Base-by-base conservation (phyloP, 345 rosid species). In the Gossypium arboreum region DNA sequence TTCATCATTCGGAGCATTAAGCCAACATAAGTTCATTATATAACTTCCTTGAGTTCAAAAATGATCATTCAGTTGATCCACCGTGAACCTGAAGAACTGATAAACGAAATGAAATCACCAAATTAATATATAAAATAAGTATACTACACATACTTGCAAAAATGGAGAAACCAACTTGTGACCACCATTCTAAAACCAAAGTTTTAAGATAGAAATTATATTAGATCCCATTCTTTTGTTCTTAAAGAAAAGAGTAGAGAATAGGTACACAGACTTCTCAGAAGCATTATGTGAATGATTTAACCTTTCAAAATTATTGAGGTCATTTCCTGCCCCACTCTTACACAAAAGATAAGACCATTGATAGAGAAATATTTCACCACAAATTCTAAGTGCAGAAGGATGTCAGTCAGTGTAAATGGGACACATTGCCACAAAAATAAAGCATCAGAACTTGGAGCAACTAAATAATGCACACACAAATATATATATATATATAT, bases 61-160 rank as follows among this genome's bases (percentile, higher is more conserved):
- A 17, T 9, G 27, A 77, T 67, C 55, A 72, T 43, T 78, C 75
- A 56, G 27, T 60, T 58, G 66, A 50, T 76, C 70, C 65, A 64
- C 62, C 34, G 75, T 52, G 59, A 73, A 75, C 74, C 80, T 73
- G 79, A 10, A 73, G 67, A 58, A 47, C 48, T 56, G 27, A 7
- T 29, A 64, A 34, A 73, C 55, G 24, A 79, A 69, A 64, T 56
- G 7, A 59, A 48, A 27, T 22, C 47, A 64, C 58, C 39, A 43
- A 15, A 64, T 52, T 9, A 65, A 27, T n/a, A 2, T 12, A 62
- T 43, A 52, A 3, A 2, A 45, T 4, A 41, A 34, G 3, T 5
- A 55, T 27, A 34, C 8, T 7, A 47, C 56, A 68, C 43, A 68
- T 24, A 13, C 24, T 68, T 15, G 12, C 58, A 69, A 10, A 27